Evolutionary conservation across 1,284 basidiomycete species (phyloP), one percentile per base, ranked within the genome.

Genomic region (Leccinum holopus): DNA sequence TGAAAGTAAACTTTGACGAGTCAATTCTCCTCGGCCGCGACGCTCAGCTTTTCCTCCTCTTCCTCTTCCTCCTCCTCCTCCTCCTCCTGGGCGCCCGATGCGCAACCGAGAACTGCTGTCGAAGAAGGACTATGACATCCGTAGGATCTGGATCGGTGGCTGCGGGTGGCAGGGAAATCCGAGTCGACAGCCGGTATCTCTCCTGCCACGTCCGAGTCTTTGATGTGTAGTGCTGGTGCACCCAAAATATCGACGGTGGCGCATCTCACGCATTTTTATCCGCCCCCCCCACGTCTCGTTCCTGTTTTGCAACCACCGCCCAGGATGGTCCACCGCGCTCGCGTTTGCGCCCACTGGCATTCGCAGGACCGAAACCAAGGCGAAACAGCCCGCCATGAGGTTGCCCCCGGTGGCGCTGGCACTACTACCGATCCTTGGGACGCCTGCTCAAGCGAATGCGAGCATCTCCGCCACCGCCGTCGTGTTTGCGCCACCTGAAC

Each of bases 241-340:
- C 67, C 58, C 74, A 69, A 71, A 76, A 69, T 74, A 74, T 74
- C 76, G 72, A 77, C 71, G 71, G 73, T 74, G 69, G 73, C 71
- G 68, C 71, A 65, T 77, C 73, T 72, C 58, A 57, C 65, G 65
- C 61, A 61, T 51, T 53, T 59, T 55, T 62, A 41, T 44, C 56
- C 3, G 33, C 8, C 37, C 32, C 44, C 60, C 32, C 21, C 21
- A 61, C 18, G n/a, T 32, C 35, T 25, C 33, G 1, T 10, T 30
- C 32, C 62, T 59, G 49, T 47, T 55, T 55, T 57, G 61, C 61
- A 64, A 63, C 66, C 65, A 51, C 21, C 21, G 61, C 32, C 65
- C 72, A 91, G 89, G 85, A 77, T 93, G 91, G 91, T 93, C 91
- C 69, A 88, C 91, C 65, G 84, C 90, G n/a, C 87, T 93, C 66